Base-by-base conservation (phyloP, 2,329 filamentous ascomycete genomes). In the Pezicula radicicola region DNA sequence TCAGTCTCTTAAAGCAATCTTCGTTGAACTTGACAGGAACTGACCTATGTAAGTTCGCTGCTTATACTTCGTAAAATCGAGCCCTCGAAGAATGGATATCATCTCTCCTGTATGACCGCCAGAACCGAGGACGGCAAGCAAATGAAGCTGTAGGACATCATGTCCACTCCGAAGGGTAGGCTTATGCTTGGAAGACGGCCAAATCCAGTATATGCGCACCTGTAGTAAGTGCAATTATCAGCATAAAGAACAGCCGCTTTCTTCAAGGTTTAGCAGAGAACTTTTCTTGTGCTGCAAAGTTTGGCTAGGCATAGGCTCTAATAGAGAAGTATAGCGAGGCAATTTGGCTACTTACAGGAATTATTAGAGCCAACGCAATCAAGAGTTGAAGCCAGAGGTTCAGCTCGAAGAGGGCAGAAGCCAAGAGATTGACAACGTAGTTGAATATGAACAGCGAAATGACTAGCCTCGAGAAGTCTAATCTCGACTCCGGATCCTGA, bases 51-150 rank as follows among this genome's bases (percentile, higher is more conserved):
- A 99, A 27, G 90, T 93, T 25, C 94, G 82, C 62, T 89, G 85
- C 71, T 85, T 71, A 63, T 70, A 66, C 49, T 67, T 42, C 57
- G 75, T 76, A 37, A 71, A 70, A 52, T 74, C 75, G 64, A 80
- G 81, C 59, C 79, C 80, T 60, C 76, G 74, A 61, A 99, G 82
- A 75, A 97, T 88, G 64, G 87, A 84, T 56, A 96, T 78, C 88
- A 99, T 96, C 71, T 99, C 94, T 45, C 91, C 86, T 0, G 94
- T 97, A 71, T 99, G 94, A 1, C 94, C 94, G 30, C 94, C 94
- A 3, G 89, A 95, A 48, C 94, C 94, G 21, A 97, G 86, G 25
- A 97, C 85, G 57, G 96, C 81, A 30, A 96, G 75, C 49, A 91
- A 75, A 68, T 92, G 84, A 13, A 45, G 30, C 9, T 33, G 9